These are phyloP conservation scores for Fusarium multiceps DNA, from an alignment of 2,329 filamentous ascomycete species.

Conservation along the genomic window DNA sequence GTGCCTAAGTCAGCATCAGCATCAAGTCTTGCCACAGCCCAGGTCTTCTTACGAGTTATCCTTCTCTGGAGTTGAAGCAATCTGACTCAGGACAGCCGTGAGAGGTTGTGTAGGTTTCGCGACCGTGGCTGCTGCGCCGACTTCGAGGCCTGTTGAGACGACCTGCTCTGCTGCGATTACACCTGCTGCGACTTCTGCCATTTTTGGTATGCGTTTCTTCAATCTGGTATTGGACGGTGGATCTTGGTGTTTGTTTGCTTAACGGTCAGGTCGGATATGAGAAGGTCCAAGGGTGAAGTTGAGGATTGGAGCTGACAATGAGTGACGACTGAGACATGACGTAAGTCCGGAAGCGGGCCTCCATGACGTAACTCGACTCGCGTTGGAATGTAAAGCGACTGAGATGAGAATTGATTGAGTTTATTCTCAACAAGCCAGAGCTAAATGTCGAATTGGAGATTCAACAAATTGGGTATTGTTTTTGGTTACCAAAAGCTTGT, in stretches of 20 bases:
- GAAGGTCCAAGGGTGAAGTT: neutral
- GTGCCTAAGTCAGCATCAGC: neutral
- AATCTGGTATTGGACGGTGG: too few relatives aligned
- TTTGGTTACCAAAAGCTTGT: neutral
- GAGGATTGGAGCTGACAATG: neutral
- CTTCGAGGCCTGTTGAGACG: constrained; percentile 34
- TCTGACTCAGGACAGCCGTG: constrained; percentile 36
- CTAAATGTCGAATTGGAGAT: too few relatives aligned
- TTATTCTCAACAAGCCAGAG: neutral
- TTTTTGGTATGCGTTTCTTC: neutral
- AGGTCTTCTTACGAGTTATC: constrained; percentile 14
- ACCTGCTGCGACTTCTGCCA: constrained; percentile 41
- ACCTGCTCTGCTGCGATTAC: constrained; percentile 34
- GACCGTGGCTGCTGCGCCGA: constrained; percentile 31
- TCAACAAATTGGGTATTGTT: too few relatives aligned
- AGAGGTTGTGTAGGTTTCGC: constrained; percentile 37
- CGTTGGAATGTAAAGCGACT: constrained; percentile 6
- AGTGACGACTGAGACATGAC: constrained; percentile 20
- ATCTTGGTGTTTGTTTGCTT: neutral
- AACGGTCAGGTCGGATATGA: neutral
- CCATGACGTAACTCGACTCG: constrained; percentile 5
- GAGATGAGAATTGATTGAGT: neutral
- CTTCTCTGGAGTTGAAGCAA: constrained; percentile 21
- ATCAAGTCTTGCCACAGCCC: fast-evolving
- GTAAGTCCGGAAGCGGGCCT: constrained; percentile 13